Base-by-base conservation (phyloP, 306 rosid genomes). In the Comarum palustre region DNA sequence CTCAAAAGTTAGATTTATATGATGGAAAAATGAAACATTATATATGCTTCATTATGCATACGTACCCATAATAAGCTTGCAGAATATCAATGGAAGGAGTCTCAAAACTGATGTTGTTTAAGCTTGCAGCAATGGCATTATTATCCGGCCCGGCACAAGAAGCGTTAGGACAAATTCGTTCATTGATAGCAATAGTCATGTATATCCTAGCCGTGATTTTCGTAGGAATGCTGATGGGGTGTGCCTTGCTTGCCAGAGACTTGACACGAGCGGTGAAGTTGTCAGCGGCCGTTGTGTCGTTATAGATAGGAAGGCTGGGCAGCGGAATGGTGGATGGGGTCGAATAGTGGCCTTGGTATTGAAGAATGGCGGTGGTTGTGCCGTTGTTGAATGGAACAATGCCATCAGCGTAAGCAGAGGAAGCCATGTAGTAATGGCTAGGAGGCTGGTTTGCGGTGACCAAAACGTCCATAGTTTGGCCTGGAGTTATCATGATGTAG, bases 391-490 rank as follows among this genome's bases (percentile, higher is more conserved):
- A 75, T 0, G 5, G 0, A 25, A 70, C 75, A 0, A 0, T 1
- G 6, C 77, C 75, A 41, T 79, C 86, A 19, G 13, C 25, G 19
- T 51, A 83, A 22, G 81, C 55, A 17, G 69, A 29, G 15, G 86
- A 77, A 46, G 81, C 79, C 2, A 83, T 76, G 74, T 83, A 83
- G 27, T 83, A 79, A 4, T 29, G 52, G 55, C 77, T 55, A 17
- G 34, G 38, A n/a, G 62, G 7, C 14, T 76, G 81, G 46, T 77
- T 75, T 73, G 86, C 80, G 43, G 69, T 71, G 47, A 85, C 25
- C 70, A 85, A 80, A 14, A 82, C 52, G 15, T 85, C 89, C 84
- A 85, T 80, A 14, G 89, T 82, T 74, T 85, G 84, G 27, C 89
- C 89, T 8, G 89, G 89, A 14, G 77, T 36, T 54, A 82, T 85